Evolutionary conservation across 176 grass and related monocot genomes (phyloP).

Genomic region (Eleusine coracana): DNA sequence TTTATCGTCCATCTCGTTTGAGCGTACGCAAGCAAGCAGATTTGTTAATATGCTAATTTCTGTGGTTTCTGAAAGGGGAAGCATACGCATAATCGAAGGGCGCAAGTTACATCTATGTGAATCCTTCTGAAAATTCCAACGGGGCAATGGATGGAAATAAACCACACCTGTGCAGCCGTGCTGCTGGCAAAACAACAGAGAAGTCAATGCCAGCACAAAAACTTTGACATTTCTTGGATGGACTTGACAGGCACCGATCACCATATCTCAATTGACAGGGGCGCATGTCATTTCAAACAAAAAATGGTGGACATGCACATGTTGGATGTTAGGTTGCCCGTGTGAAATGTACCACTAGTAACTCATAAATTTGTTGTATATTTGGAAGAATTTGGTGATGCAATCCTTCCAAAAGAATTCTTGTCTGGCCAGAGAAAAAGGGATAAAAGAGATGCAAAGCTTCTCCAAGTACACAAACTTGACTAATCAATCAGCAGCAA

Average conservation of each 20-base stretch:
- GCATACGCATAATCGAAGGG: neutral
- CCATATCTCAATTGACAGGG: neutral
- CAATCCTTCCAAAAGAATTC: neutral
- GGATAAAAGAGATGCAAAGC: neutral
- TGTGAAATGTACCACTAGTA: neutral
- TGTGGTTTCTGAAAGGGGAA: neutral
- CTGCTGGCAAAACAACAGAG: neutral
- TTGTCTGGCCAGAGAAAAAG: neutral
- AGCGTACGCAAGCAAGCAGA: neutral
- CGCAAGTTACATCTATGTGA: neutral
- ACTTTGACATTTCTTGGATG: neutral
- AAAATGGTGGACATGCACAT: neutral
- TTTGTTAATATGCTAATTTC: neutral
- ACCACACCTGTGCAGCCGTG: neutral
- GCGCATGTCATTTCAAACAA: neutral
- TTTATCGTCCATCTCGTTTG: neutral
- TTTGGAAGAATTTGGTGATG: neutral
- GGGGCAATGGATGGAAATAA: neutral
- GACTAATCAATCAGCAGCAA: neutral
- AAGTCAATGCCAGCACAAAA: neutral
- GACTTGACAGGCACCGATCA: neutral
- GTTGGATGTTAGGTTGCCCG: constrained; percentile 14
- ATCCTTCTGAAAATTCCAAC: neutral
- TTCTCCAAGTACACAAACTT: neutral
- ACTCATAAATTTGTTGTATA: neutral